phyloP scores from a whole-genome alignment of 768 basidiomycete genomes.

The Tephrocybe sp. region DNA sequence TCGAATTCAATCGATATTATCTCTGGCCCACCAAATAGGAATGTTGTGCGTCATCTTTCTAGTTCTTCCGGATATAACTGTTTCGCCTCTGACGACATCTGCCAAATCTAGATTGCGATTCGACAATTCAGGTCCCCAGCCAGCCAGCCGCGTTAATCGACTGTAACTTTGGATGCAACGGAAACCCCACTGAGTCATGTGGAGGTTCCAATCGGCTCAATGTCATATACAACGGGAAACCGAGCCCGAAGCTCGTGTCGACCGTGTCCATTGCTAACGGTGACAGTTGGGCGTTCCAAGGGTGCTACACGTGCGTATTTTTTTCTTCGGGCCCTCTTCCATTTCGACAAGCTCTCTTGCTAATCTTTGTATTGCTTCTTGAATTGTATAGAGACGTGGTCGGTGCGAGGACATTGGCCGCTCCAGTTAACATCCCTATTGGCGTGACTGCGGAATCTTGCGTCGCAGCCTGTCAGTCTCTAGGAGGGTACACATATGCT shows the following conservation, averaged over 20 bases:
- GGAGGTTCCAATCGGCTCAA: slow-evolving; percentile 52
- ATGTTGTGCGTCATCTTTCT: slow-evolving; percentile 35
- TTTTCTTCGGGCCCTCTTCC: not conserved
- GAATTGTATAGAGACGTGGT: slow-evolving; percentile 28
- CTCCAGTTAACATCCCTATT: slow-evolving; percentile 37
- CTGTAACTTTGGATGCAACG: slow-evolving; percentile 53
- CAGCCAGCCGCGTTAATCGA: slow-evolving; percentile 40
- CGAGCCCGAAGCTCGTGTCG: slow-evolving; percentile 47
- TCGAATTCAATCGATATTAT: not conserved
- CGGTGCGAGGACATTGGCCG: slow-evolving; percentile 30
- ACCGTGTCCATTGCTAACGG: slow-evolving; percentile 33
- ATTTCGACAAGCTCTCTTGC: not conserved
- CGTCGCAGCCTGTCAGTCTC: slow-evolving; percentile 42
- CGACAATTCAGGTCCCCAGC: slow-evolving; percentile 48
- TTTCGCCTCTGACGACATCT: not conserved
- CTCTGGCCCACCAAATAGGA: slow-evolving; percentile 23
- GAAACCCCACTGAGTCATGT: slow-evolving; percentile 51
- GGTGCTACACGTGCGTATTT: slow-evolving; percentile 56
- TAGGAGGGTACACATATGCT: slow-evolving; percentile 36
- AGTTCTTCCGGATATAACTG: not conserved
- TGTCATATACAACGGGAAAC: slow-evolving; percentile 52
- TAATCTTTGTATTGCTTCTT: no score
- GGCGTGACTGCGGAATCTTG: slow-evolving; percentile 50
- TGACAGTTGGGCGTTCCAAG: slow-evolving; percentile 52
- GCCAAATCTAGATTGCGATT: slow-evolving; percentile 51